Conservation (phyloP, 805 yeast species). For the Blastobotrys chiropterorum region DNA sequence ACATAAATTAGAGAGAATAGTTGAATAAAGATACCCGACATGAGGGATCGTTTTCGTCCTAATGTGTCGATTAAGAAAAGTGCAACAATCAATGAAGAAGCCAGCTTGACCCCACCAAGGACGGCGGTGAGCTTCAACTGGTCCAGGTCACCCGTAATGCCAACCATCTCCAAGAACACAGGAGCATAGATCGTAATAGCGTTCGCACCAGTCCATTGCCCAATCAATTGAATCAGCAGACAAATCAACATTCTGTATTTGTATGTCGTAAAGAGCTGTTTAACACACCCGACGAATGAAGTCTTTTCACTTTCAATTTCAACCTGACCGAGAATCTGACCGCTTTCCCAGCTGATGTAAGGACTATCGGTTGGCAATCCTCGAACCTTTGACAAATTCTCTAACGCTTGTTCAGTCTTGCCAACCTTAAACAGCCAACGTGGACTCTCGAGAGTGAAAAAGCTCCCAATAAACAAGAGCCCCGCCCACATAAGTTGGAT, state of each 20-base stretch:
- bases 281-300: slow-evolving; percentile 33
- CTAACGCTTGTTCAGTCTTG: slow-evolving; percentile 36
- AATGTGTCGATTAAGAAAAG: slow-evolving; percentile 49
- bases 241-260: slow-evolving; percentile 43
- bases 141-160: slow-evolving; percentile 36
- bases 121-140: slow-evolving; percentile 44
- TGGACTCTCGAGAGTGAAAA: slow-evolving; percentile 45
- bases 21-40: slow-evolving; percentile 43
- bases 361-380: slow-evolving; percentile 44
- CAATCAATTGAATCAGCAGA: slow-evolving; percentile 39
- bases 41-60: slow-evolving; percentile 47
- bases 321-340: slow-evolving; percentile 44
- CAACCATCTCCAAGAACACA: slow-evolving; percentile 43
- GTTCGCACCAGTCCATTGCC: slow-evolving; percentile 56
- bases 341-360: slow-evolving; percentile 43
- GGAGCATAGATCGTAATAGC: slow-evolving; percentile 53
- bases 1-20: slow-evolving; percentile 39
- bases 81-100: slow-evolving; percentile 43
- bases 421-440: slow-evolving; percentile 45
- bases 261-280: slow-evolving; percentile 20
- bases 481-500: slow-evolving; percentile 46
- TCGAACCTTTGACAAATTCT: slow-evolving; percentile 39
- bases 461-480: slow-evolving; percentile 37
- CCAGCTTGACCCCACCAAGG: slow-evolving; percentile 48
- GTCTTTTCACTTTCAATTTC: slow-evolving; percentile 31